phyloP scores from a whole-genome alignment of 2,329 filamentous ascomycete species.

The Zarea fungicola region DNA sequence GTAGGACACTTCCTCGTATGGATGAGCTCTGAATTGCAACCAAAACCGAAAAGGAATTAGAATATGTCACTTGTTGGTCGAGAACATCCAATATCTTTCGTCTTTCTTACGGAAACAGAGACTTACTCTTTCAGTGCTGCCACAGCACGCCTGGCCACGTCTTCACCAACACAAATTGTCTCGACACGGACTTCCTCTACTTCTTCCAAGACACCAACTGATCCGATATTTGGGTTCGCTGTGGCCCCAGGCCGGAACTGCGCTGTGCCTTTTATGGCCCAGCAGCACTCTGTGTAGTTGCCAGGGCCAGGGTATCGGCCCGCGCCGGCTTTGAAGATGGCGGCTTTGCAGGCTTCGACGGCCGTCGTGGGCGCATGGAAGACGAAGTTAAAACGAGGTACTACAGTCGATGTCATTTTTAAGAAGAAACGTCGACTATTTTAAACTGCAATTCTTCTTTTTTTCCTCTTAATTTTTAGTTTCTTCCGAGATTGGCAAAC shows the following conservation, averaged over 20 bases:
- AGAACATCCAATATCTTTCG: not conserved
- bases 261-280: constrained; percentile 48
- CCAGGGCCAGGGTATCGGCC: constrained; percentile 45
- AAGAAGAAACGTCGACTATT: not conserved
- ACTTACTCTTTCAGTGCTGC: constrained; percentile 60
- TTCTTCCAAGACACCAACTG: constrained; percentile 50
- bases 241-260: constrained; percentile 60
- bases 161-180: constrained; percentile 54
- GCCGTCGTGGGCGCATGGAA: constrained; percentile 44
- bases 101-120: not conserved
- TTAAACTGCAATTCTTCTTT: too few relatives aligned
- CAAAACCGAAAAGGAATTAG: constrained; percentile 13
- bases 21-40: constrained; percentile 37
- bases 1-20: constrained; percentile 48
- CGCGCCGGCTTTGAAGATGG: constrained; percentile 54
- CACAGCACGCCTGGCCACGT: constrained; percentile 52
- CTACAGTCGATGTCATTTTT: not conserved
- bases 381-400: constrained; percentile 33
- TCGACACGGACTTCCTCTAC: constrained; percentile 59
- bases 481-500: too few relatives aligned
- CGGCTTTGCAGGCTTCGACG: constrained; percentile 47
- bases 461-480: too few relatives aligned
- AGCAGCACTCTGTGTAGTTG: constrained; percentile 53
- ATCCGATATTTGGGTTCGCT: constrained; percentile 60
- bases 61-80: not conserved